A percentile compares a stretch with the other conserved stretches of the same genome.
Evolutionary conservation across 2,329 filamentous ascomycete species (phyloP).

Genomic region (Emmonsia crescens): DNA sequence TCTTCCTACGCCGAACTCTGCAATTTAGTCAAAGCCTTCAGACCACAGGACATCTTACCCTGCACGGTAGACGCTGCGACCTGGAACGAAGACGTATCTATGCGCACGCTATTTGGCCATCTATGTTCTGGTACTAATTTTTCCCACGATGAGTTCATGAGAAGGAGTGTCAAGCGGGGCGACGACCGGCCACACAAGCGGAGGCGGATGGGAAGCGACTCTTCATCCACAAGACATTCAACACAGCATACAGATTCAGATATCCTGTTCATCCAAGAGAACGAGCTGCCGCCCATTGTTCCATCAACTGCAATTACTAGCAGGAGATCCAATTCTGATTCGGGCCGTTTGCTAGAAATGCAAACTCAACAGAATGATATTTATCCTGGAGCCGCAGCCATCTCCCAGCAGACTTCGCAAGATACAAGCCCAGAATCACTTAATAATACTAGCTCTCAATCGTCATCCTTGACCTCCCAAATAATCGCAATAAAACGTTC

Average conservation of each 20-base stretch:
- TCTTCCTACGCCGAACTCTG: slow-evolving; percentile 76
- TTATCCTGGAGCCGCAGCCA: background rate
- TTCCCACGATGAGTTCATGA: slow-evolving; percentile 54
- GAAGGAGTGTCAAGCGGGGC: slow-evolving; percentile 20
- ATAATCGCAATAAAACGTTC: slow-evolving; percentile 11
- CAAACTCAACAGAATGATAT: background rate
- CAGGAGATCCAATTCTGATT: background rate
- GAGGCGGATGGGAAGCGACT: slow-evolving; percentile 5
- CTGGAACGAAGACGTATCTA: slow-evolving; percentile 56
- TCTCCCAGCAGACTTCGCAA: background rate
- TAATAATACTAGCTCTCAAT: background rate
- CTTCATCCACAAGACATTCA: slow-evolving; percentile 7
- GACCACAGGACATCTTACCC: slow-evolving; percentile 66
- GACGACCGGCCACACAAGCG: slow-evolving; percentile 11
- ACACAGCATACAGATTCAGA: slow-evolving; percentile 8
- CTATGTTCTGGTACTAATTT: slow-evolving; percentile 54
- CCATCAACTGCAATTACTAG: background rate
- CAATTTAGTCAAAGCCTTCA: slow-evolving; percentile 55
- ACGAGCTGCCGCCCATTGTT: background rate
- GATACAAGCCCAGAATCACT: background rate
- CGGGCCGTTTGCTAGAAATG: background rate
- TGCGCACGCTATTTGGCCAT: slow-evolving; percentile 59
- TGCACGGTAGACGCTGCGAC: slow-evolving; percentile 57
- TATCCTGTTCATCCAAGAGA: background rate
- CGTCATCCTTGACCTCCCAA: slow-evolving; percentile 4